Base-by-base conservation (phyloP, 805 yeast species). In the Candida insectalens region DNA sequence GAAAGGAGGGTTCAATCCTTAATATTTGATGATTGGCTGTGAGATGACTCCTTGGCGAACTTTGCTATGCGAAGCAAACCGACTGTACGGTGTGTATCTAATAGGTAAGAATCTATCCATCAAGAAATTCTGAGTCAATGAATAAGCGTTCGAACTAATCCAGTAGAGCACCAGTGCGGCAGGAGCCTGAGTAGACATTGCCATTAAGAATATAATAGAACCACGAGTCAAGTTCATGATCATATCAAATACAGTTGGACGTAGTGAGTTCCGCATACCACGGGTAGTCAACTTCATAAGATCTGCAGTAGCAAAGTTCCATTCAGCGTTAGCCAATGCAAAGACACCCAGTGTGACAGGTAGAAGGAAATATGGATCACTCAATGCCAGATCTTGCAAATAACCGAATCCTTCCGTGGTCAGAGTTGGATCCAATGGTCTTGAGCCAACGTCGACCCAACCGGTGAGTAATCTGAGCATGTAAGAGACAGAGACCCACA, bases 111-210 rank as follows among this genome's bases (percentile, higher is more conserved):
- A 55, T 45, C 63, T 59, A 49, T 88, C 92, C 48, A 89, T 58
- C 13, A 81, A 39, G 10, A 80, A 53, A 51, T 88, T 89, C 47
- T 89, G 96, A 1, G 71, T 40, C 38, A 83, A 58, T 2, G 96
- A 87, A 50, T 67, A 88, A 4, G 68, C 45, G 50, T 85, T 88
- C 0, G 96, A 85, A 30, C 89, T 75, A 20, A 84, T 67, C 98
- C 97, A 89, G 57, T 88, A 89, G n/a, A 85, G 51, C 0, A 80
- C 73, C 23, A 88, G 59, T 1, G 94, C 84, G 19, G 78, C 63
- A 0, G 97, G 95, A 0, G 95, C 94, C 47, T 87, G 92, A 27
- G 87, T 72, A 0, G 95, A 67, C 14, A 87, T 63, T 4, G 85
- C 87, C 80, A 85, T 84, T 57, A 89, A 63, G 42, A 83, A 74